Evolutionary conservation across 2,329 filamentous ascomycete genomes (phyloP), one percentile per base, ranked within the genome.

Genomic region (Phyllosticta citrichinensis): DNA sequence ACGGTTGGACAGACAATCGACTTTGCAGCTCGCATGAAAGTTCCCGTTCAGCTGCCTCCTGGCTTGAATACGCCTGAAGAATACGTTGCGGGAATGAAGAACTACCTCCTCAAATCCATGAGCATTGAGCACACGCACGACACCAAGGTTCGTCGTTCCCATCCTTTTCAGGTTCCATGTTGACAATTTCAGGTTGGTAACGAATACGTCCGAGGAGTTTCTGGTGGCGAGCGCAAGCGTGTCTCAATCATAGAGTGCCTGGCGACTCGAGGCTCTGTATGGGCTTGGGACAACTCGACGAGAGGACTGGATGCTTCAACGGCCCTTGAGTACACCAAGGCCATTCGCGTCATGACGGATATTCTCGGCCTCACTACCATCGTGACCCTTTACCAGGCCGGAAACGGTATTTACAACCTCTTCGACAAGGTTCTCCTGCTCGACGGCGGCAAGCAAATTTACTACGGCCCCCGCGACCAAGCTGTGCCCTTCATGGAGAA

Each of bases 221-320:
- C 82, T 17, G 86, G 86, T 27, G 86, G 87, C 30, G 86, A 89
- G 70, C 74, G 85, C 5, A 88, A 88, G 72, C 80, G 86, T 65
- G 85, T 88, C 0, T 87, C 83, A 1, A 87, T 89, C 57, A 81
- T 85, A 3, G 87, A 89, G 66, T 81, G 79, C 11, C 69, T 88
- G 62, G 80, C 83, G 0, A 81, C 81, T 0, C 76, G 79, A 8
- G 83, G 78, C 1, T 80, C 81, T 0, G 78, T 89, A 1, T 82
- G 80, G 56, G 73, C 71, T 11, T 78, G 76, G 76, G 77, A 79
- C 62, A 77, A 93, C 71, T 87, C 83, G 0, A 93, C 88, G 0
- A 80, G 89, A 55, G 89, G 89, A n/a, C 77, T 93, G 0, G 89
- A 94, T 69, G 86, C 88, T 1, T 88, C 85, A 1, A 92, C 88